A percentile compares a stretch with the other conserved stretches of the same genome.
phyloP scores from a whole-genome alignment of 257 asterid genomes.

The Solanum arcanum region DNA sequence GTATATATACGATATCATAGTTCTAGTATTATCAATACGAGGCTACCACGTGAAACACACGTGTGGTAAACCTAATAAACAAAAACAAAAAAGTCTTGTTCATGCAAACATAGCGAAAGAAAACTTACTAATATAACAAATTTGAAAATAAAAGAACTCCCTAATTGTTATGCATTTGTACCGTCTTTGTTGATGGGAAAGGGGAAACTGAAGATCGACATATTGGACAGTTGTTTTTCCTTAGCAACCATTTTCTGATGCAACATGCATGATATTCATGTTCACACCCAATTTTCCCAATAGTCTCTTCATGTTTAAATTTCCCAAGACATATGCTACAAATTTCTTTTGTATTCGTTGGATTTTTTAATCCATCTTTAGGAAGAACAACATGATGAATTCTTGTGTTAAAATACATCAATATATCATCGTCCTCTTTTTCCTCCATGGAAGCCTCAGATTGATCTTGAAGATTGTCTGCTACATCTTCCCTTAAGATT shows the following conservation, averaged over 20 bases:
- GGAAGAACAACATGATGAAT: neutral
- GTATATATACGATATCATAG: too few species aligned
- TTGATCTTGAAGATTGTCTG: neutral
- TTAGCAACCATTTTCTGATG: neutral
- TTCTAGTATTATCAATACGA: too few species aligned
- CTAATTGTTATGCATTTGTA: neutral
- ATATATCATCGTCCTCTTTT: neutral
- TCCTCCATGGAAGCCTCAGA: neutral
- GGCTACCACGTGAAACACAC: too few species aligned
- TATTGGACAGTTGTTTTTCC: neutral
- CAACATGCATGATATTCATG: neutral
- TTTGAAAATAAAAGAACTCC: neutral
- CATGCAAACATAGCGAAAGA: neutral
- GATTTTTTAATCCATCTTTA: neutral
- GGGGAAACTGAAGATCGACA: neutral
- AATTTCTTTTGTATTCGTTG: neutral
- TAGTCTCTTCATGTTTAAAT: neutral
- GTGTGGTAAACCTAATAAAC: too few species aligned
- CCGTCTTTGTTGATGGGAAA: neutral
- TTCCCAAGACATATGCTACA: neutral
- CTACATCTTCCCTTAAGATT: neutral
- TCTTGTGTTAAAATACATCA: neutral
- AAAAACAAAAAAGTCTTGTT: neutral
- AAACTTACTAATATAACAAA: neutral
- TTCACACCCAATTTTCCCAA: neutral